Percentiles rank a stretch among this genome's conserved stretches.
phyloP scores from a whole-genome alignment of 805 yeast species.

The Hanseniaspora thailandica region DNA sequence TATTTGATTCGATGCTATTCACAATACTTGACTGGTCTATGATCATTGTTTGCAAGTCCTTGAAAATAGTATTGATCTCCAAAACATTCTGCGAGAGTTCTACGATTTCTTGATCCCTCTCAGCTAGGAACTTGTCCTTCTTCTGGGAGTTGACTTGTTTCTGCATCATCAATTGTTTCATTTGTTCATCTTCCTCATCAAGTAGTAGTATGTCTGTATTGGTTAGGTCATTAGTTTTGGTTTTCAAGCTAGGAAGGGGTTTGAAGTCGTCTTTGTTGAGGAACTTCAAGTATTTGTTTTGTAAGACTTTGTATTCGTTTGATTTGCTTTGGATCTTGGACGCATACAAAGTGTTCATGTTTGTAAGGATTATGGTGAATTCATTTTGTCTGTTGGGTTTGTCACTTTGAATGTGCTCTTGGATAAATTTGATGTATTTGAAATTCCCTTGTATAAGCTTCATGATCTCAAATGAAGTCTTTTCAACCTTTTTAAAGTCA shows the following conservation, averaged over 20 bases:
- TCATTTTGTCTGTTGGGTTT: slow-evolving; percentile 30
- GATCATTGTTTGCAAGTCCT: slow-evolving; percentile 81
- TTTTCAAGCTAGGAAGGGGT: slow-evolving; percentile 27
- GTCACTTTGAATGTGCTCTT: slow-evolving; percentile 32
- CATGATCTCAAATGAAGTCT: slow-evolving; percentile 61
- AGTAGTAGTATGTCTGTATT: slow-evolving; percentile 22
- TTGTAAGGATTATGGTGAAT: slow-evolving; percentile 58
- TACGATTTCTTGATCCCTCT: slow-evolving; percentile 80
- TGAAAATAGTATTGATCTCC: slow-evolving; percentile 85
- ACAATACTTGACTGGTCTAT: slow-evolving; percentile 91
- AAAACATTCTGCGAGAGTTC: slow-evolving; percentile 87
- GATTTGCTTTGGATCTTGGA: slow-evolving; percentile 68
- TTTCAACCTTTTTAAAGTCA: slow-evolving; percentile 71
- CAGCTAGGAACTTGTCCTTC: slow-evolving; percentile 28
- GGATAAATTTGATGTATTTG: slow-evolving; percentile 56
- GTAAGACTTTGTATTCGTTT: slow-evolving; percentile 70
- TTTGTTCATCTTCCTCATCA: slow-evolving; percentile 30
- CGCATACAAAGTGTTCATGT: slow-evolving; percentile 77
- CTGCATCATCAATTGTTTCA: slow-evolving; percentile 25
- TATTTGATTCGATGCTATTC: slow-evolving; percentile 87
- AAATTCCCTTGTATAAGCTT: slow-evolving; percentile 69
- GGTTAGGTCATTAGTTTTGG: slow-evolving; percentile 6
- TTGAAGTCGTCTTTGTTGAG: slow-evolving; percentile 69
- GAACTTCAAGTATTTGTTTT: slow-evolving; percentile 76
- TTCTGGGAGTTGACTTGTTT: slow-evolving; percentile 22